Evolutionary conservation across 495 filamentous ascomycete species (phyloP).

Genomic region (Penicillium waksmanii): DNA sequence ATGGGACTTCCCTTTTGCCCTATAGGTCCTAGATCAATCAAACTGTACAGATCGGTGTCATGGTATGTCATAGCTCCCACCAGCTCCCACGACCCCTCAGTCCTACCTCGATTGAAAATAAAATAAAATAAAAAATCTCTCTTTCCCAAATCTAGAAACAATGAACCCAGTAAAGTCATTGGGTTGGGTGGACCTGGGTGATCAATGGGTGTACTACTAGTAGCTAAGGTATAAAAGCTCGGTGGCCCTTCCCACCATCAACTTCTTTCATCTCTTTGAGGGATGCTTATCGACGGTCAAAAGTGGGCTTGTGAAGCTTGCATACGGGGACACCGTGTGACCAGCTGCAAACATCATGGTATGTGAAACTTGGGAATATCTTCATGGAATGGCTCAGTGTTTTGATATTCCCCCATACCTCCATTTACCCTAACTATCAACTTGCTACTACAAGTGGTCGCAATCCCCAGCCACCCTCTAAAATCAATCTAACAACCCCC

Average conservation of each 20-base stretch:
- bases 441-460: neutral
- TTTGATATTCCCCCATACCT: no score
- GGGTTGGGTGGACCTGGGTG: constrained; percentile 5
- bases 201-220: constrained; percentile 11
- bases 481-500: neutral
- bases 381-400: no score
- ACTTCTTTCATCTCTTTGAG: constrained; percentile 34
- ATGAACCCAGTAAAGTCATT: neutral
- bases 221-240: constrained; percentile 23
- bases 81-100: constrained; percentile 16
- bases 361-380: constrained; percentile 1
- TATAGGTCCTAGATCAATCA: neutral
- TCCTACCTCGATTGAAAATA: constrained; percentile 21
- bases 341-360: constrained; percentile 57
- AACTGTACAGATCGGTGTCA: constrained; percentile 13
- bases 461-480: neutral
- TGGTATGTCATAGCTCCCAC: constrained; percentile 28
- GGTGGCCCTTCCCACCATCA: constrained; percentile 7
- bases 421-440: neutral
- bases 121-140: constrained; percentile 8
- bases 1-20: neutral
- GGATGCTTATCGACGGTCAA: constrained; percentile 84
- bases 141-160: neutral
- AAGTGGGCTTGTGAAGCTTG: constrained; percentile 93
- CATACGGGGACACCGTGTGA: constrained; percentile 85